These are phyloP conservation scores for Curvularia sp. DNA, from an alignment of 2,329 filamentous ascomycete genomes.

Conservation along the genomic window DNA sequence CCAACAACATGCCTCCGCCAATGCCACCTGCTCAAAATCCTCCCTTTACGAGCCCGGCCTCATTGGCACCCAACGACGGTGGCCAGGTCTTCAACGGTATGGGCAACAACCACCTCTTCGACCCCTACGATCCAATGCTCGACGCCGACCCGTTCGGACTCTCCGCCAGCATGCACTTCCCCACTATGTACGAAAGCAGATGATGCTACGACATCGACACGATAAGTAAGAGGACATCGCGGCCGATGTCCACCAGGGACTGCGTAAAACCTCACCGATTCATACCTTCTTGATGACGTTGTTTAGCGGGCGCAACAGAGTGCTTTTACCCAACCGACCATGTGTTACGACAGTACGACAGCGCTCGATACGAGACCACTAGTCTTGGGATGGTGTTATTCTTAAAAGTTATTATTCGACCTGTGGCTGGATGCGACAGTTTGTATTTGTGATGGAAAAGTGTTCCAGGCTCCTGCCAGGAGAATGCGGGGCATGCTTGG, in stretches of 20 bases:
- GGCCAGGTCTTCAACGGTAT: conserved; percentile 52
- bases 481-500: not conserved
- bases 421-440: conserved; percentile 9
- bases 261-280: conserved; percentile 5
- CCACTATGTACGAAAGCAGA: conserved; percentile 69
- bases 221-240: conserved; percentile 17
- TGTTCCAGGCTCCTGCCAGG: conserved; percentile 2
- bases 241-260: conserved; percentile 10
- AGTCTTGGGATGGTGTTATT: conserved; percentile 23
- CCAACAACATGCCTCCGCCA: conserved; percentile 49
- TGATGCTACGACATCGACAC: conserved; percentile 33
- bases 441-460: conserved; percentile 17
- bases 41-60: conserved; percentile 43
- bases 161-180: conserved; percentile 94
- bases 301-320: conserved; percentile 42
- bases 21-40: conserved; percentile 48
- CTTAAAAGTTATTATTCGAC: conserved; percentile 35
- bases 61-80: conserved; percentile 44
- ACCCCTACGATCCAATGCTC: conserved; percentile 82
- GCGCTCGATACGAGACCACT: conserved; percentile 29
- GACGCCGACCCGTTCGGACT: conserved; percentile 94
- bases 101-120: conserved; percentile 63
- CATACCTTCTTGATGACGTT: conserved; percentile 30
- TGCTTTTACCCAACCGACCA: conserved; percentile 16
- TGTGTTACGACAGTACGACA: conserved; percentile 31